These are phyloP conservation scores for Berberis vulgaris DNA, from an alignment of 164 flowering plant species.

Conservation along the genomic window DNA sequence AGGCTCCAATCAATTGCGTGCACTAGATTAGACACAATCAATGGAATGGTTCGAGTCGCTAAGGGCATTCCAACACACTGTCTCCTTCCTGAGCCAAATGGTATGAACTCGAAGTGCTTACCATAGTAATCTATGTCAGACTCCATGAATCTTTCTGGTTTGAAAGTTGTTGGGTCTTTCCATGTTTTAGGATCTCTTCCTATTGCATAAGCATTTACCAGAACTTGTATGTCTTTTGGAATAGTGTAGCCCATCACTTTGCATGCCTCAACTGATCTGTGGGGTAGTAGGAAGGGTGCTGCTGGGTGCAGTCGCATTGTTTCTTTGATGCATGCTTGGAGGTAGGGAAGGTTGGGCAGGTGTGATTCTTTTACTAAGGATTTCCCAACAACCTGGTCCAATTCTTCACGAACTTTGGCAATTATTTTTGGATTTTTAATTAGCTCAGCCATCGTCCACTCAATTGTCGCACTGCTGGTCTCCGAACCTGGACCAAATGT, in stretches of 20 bases:
- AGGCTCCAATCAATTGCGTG: constrained; percentile 17
- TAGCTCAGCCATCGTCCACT: constrained; percentile 20
- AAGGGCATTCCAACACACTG: constrained; percentile 23
- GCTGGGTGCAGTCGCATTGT: constrained; percentile 24
- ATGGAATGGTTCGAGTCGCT: constrained; percentile 12
- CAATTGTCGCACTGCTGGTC: constrained; percentile 14
- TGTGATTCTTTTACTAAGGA: constrained; percentile 5
- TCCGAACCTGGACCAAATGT: constrained; percentile 19
- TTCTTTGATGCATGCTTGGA: constrained; percentile 21
- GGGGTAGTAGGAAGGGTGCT: constrained; percentile 21
- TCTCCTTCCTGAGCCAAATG: constrained; percentile 22
- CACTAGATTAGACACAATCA: constrained; percentile 15
- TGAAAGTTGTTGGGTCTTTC: constrained; percentile 10
- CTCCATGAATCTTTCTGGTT: constrained; percentile 10
- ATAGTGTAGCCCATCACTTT: constrained; percentile 17
- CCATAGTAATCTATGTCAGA: constrained; percentile 13
- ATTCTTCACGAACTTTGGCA: constrained; percentile 13
- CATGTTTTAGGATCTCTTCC: constrained; percentile 8
- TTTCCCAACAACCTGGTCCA: constrained; percentile 1
- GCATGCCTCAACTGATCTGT: constrained; percentile 4
- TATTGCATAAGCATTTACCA: constrained; percentile 18
- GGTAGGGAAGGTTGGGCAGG: constrained; percentile 10
- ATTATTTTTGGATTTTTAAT: constrained; percentile 8
- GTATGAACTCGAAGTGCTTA: constrained; percentile 14
- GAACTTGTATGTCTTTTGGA: constrained; percentile 15